phyloP scores from a whole-genome alignment of 148 eudicot genomes.

The Rhododendron williamsianum region DNA sequence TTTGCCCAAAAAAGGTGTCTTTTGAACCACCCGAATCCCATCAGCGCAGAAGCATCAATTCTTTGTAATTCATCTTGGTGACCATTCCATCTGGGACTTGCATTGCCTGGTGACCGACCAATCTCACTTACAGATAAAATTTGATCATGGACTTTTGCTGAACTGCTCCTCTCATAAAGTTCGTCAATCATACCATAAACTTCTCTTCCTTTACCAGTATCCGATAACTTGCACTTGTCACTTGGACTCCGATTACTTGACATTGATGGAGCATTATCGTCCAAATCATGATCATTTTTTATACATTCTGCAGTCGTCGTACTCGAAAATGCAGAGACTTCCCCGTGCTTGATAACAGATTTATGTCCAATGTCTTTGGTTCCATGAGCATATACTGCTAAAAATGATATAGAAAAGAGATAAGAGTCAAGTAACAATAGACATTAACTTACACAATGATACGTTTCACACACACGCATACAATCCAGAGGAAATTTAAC shows the following conservation, averaged over 20 bases:
- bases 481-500: neutral
- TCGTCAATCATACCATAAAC: conserved; percentile 13
- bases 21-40: conserved; percentile 14
- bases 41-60: conserved; percentile 21
- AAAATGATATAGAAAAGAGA: conserved; percentile 17
- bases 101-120: neutral
- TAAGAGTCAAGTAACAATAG: neutral
- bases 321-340: conserved; percentile 22
- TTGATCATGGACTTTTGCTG: conserved; percentile 13
- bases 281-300: conserved; percentile 9
- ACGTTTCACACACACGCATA: neutral
- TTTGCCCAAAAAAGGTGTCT: conserved; percentile 27
- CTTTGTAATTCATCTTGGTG: conserved; percentile 23
- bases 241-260: conserved; percentile 9
- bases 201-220: neutral
- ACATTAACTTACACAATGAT: neutral
- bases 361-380: conserved; percentile 21
- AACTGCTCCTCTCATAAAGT: conserved; percentile 7
- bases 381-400: conserved; percentile 27
- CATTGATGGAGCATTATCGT: conserved; percentile 10
- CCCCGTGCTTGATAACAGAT: conserved; percentile 20
- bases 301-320: conserved; percentile 10
- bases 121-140: conserved; percentile 1
- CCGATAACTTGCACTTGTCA: conserved; percentile 13
- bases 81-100: conserved; percentile 10